Evolutionary conservation across 495 filamentous ascomycete species (phyloP), one percentile per base, ranked within the genome.

Genomic region (Daldinia loculata): DNA sequence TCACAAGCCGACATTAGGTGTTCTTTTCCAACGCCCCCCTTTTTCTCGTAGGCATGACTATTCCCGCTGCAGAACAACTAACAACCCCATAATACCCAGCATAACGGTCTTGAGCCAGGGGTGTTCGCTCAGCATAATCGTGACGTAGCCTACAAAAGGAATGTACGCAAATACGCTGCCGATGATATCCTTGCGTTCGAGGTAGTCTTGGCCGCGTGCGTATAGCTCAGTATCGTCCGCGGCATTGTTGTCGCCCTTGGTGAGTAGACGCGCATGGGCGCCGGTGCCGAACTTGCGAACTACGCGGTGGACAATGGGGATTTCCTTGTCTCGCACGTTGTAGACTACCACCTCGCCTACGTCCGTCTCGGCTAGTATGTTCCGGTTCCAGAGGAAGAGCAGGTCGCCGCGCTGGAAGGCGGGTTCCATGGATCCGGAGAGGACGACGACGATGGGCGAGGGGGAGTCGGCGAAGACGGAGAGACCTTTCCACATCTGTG

Each of bases 201-300:
- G 85, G 74, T 93, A 94, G 74, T 91, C 90, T 80, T 98, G 95
- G 12, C 90, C 92, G 24, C 84, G 80, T 0, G 94, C 93, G 74
- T 94, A 97, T 4, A 99, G 87, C 80, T 97, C 94, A 12, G 93
- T 96, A 79, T 99, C 95, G 77, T 98, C 95, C 2, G 93, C 91
- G 9, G 89, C 78, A 75, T 99, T 99, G 83, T 98, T 98, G 79
- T 99, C 95, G 60, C 95, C 95, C 81, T 98, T 99, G n/a, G 95
- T 99, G 29, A 99, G 86, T 12, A 98, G 86, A 53, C 55, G 67
- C 15, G 67, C 74, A 56, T 84, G 85, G 70, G 65, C 85, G 82
- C 84, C 85, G 48, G 84, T 73, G 77, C 88, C 86, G 79, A 90
- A 94, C 55, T 87, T 89, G 75, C 91, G 84, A 32, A 97, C 90